A percentile compares a stretch with the other conserved stretches of the same genome.
Evolutionary conservation across 805 yeast genomes (phyloP).

Genomic region (Teunomyces pallodes): DNA sequence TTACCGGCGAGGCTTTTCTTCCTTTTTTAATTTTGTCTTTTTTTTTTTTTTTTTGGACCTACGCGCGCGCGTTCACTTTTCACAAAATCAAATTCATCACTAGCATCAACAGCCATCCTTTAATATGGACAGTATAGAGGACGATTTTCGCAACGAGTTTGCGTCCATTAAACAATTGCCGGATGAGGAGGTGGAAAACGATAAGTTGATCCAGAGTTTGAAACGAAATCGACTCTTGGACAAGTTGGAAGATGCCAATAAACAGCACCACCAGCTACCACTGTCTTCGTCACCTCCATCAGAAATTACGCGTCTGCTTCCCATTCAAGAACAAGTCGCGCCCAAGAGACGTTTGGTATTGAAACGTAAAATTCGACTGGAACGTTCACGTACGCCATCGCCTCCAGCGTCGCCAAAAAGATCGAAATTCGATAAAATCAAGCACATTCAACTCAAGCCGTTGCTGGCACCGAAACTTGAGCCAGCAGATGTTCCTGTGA

Average conservation of each 20-base stretch:
- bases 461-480: not conserved
- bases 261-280: too few species aligned
- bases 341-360: not conserved
- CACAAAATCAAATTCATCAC: not conserved
- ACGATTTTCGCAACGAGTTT: slow-evolving; percentile 33
- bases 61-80: too few species aligned
- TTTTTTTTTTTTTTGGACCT: too few species aligned
- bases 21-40: too few species aligned
- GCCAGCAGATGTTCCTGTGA: not conserved
- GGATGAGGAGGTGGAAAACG: slow-evolving; percentile 14
- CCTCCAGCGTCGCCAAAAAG: not conserved
- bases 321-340: not conserved
- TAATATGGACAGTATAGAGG: slow-evolving; percentile 7
- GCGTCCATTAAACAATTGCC: slow-evolving; percentile 23
- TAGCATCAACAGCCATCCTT: not conserved
- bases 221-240: slow-evolving; percentile 6
- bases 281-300: too few species aligned
- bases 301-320: not conserved
- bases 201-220: slow-evolving; percentile 17
- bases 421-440: slow-evolving; percentile 4
- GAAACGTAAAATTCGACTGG: not conserved
- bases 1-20: too few species aligned
- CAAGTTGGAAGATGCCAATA: not conserved
- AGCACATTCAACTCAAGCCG: not conserved
- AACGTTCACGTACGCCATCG: not conserved